Evolutionary conservation across 345 rosid genomes (phyloP).

Genomic region (Stellera chamaejasme): DNA sequence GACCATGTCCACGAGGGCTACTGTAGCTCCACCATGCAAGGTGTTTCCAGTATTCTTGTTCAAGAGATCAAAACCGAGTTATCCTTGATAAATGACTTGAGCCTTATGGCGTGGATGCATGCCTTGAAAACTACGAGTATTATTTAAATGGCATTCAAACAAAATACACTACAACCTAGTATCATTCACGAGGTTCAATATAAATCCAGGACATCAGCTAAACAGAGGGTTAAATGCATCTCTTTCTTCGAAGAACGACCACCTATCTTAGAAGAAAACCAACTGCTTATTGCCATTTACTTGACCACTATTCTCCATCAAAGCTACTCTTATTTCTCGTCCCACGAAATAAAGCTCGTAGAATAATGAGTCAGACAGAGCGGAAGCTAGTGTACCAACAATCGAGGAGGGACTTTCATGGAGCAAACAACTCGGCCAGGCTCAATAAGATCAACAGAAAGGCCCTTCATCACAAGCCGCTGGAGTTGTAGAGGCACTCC

Average conservation of each 20-base stretch:
- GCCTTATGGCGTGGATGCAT: no score
- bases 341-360: neutral
- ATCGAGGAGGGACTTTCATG: slow-evolving; percentile 66
- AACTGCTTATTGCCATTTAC: neutral
- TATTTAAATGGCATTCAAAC: neutral
- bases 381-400: slow-evolving; percentile 35
- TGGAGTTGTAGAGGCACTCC: slow-evolving; percentile 23
- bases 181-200: neutral
- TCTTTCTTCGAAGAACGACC: neutral
- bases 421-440: slow-evolving; percentile 77
- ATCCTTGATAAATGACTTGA: neutral
- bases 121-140: neutral
- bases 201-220: no score
- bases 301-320: neutral
- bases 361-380: neutral
- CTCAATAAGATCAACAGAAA: slow-evolving; percentile 50
- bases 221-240: neutral
- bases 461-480: slow-evolving; percentile 46
- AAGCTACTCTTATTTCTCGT: neutral
- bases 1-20: neutral
- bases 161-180: neutral
- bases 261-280: neutral
- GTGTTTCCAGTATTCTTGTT: slow-evolving; percentile 3
- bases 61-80: neutral
- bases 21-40: slow-evolving; percentile 7